A percentile compares a stretch with the other conserved stretches of the same genome.
phyloP scores from a whole-genome alignment of 805 yeast genomes.

The Peterozyma xylosa region DNA sequence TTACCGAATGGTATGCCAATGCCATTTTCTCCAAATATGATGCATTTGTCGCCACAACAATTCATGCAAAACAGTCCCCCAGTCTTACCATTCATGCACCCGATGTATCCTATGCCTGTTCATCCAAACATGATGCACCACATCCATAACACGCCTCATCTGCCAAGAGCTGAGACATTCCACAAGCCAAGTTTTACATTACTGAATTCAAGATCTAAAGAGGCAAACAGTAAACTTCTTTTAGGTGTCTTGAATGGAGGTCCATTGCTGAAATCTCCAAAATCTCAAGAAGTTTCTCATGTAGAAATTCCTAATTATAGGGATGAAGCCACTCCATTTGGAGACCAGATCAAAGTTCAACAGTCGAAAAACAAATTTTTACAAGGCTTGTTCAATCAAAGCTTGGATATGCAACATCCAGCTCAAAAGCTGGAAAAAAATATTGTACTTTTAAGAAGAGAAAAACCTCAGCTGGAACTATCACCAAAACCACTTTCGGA shows the following conservation, averaged over 20 bases:
- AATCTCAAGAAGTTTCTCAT: not conserved
- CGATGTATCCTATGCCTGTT: slow-evolving; percentile 3
- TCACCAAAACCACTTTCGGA: too few relatives aligned
- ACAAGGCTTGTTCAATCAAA: slow-evolving; percentile 11
- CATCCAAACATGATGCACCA: slow-evolving; percentile 5
- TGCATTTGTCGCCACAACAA: slow-evolving; percentile 10
- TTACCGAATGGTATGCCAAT: slow-evolving; percentile 12
- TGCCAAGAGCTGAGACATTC: slow-evolving; percentile 24
- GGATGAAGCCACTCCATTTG: not conserved
- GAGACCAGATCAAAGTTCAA: slow-evolving; percentile 4
- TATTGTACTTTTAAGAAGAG: not conserved
- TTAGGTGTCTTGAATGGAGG: slow-evolving; percentile 19
- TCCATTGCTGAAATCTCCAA: slow-evolving; percentile 6
- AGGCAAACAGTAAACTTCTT: slow-evolving; percentile 23
- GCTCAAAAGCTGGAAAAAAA: not conserved
- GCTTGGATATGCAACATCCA: not conserved
- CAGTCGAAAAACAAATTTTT: slow-evolving; percentile 11
- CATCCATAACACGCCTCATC: slow-evolving; percentile 5
- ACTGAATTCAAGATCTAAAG: slow-evolving; percentile 20
- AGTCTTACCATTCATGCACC: slow-evolving; percentile 13
- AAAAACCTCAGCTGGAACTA: not conserved
- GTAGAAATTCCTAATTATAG: not conserved
- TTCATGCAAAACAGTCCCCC: not conserved
- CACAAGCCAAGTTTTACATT: slow-evolving; percentile 22
- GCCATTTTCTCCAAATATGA: slow-evolving; percentile 9